These are phyloP conservation scores for Graphilbum fragrans DNA, from an alignment of 2,329 filamentous ascomycete species.

Conservation along the genomic window DNA sequence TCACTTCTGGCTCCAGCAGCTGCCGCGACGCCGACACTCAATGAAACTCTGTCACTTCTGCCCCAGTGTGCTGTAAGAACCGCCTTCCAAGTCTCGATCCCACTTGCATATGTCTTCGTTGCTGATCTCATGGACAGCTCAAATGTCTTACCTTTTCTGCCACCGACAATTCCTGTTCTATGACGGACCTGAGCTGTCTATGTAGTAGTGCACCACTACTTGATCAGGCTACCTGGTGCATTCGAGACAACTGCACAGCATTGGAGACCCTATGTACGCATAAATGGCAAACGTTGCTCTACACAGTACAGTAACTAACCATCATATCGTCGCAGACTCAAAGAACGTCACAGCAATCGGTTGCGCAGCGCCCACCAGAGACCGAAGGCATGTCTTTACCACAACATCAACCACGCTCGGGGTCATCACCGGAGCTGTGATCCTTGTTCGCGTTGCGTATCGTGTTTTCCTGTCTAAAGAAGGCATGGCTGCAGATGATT, in stretches of 20 bases:
- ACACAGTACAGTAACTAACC: slow-evolving; percentile 2
- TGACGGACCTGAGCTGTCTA: slow-evolving; percentile 3
- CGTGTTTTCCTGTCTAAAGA: slow-evolving; percentile 19
- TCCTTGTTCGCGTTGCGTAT: slow-evolving; percentile 24
- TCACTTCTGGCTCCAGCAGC: too few relatives aligned
- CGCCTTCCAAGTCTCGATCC: neutral
- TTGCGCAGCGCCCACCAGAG: slow-evolving; percentile 13
- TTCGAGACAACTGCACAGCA: slow-evolving; percentile 4
- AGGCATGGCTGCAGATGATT: slow-evolving; percentile 23
- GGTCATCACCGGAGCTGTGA: slow-evolving; percentile 21
- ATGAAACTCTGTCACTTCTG: too few relatives aligned
- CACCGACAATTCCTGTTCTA: neutral
- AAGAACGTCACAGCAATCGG: slow-evolving; percentile 14
- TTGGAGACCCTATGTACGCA: slow-evolving; percentile 3
- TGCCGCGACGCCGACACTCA: too few relatives aligned
- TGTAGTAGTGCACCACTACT: slow-evolving; percentile 1
- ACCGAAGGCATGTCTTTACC: slow-evolving; percentile 20
- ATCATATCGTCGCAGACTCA: too few relatives aligned
- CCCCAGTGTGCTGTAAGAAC: neutral
- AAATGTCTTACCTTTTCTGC: neutral
- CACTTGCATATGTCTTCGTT: neutral
- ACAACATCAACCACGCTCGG: slow-evolving; percentile 18
- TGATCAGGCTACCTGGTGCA: slow-evolving; percentile 1
- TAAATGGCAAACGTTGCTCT: neutral
- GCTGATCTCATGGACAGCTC: neutral